Percentiles rank a stretch among this genome's conserved stretches.
phyloP scores from a whole-genome alignment of 495 filamentous ascomycete species.

The Cercophora scortea region DNA sequence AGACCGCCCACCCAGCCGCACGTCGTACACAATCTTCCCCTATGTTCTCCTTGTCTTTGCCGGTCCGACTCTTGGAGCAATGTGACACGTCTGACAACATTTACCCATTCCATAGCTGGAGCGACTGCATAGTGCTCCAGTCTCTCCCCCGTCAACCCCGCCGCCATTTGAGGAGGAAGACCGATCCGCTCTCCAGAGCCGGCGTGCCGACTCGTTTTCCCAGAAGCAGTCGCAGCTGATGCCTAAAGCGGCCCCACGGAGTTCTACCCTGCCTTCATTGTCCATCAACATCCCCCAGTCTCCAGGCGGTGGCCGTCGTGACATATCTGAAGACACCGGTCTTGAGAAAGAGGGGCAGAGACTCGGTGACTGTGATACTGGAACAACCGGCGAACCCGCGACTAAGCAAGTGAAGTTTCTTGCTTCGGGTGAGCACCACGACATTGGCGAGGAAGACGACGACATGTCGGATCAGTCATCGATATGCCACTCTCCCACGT shows the following conservation, averaged over 20 bases:
- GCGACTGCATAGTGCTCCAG: constrained; percentile 10
- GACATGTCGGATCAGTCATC: constrained; percentile 42
- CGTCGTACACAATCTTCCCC: no score
- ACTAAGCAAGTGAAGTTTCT: constrained; percentile 38
- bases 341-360: constrained; percentile 1
- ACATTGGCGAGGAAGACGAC: constrained; percentile 24
- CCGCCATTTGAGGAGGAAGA: constrained; percentile 3
- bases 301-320: background rate
- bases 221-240: constrained; percentile 25
- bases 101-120: constrained; percentile 16
- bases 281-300: constrained; percentile 36
- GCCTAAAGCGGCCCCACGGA: constrained; percentile 35
- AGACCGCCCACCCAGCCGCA: background rate
- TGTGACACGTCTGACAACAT: constrained; percentile 16
- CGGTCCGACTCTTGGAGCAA: background rate
- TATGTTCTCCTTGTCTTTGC: no score
- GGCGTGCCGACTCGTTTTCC: constrained; percentile 14
- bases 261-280: constrained; percentile 27
- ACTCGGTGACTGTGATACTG: constrained; percentile 2
- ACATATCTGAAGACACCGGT: background rate
- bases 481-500: constrained; percentile 50
- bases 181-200: constrained; percentile 11
- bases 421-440: constrained; percentile 26
- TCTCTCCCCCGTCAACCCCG: constrained; percentile 10
- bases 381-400: constrained; percentile 8